A percentile compares a stretch with the other conserved stretches of the same genome.
Evolutionary conservation across 305 asterid species (phyloP).

Genomic region (Fraxinus nigra): DNA sequence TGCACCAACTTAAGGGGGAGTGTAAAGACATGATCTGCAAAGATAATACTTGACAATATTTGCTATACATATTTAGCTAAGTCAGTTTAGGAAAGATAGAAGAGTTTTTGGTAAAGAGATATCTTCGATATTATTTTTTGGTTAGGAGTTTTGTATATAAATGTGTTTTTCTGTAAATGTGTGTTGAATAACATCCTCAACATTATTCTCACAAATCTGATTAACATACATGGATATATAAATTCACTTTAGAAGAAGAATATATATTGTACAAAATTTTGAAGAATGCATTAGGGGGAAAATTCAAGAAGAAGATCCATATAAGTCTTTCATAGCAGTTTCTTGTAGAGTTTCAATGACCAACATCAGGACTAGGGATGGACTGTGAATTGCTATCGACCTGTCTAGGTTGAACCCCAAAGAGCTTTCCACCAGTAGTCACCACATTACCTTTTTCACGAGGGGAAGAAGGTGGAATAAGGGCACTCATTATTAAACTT

Average conservation of each 20-base stretch:
- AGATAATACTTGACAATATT: too few species aligned
- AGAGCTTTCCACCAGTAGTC: background rate
- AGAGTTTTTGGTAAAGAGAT: too few species aligned
- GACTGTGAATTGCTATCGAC: conserved; percentile 19
- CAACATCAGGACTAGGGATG: conserved; percentile 48
- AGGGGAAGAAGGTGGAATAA: conserved; percentile 27
- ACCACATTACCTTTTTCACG: conserved; percentile 20
- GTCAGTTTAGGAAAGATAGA: too few species aligned
- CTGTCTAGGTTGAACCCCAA: background rate
- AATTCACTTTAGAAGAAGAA: background rate
- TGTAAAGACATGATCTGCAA: too few species aligned
- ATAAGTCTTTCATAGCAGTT: background rate
- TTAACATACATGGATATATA: background rate
- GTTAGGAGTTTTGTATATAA: too few species aligned
- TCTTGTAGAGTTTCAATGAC: conserved; percentile 24
- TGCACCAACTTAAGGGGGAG: too few species aligned
- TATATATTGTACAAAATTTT: background rate
- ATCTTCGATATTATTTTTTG: too few species aligned
- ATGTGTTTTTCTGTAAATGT: too few species aligned
- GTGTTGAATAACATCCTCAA: too few species aligned
- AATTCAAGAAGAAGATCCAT: background rate
- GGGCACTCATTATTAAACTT: conserved; percentile 15
- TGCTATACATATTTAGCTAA: too few species aligned
- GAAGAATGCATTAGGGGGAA: background rate
- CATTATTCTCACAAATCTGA: too few species aligned